Percentiles rank a stretch among this genome's conserved stretches.
phyloP scores from a whole-genome alignment of 2,329 filamentous ascomycete genomes.

The Drechslerella coelobrocha region DNA sequence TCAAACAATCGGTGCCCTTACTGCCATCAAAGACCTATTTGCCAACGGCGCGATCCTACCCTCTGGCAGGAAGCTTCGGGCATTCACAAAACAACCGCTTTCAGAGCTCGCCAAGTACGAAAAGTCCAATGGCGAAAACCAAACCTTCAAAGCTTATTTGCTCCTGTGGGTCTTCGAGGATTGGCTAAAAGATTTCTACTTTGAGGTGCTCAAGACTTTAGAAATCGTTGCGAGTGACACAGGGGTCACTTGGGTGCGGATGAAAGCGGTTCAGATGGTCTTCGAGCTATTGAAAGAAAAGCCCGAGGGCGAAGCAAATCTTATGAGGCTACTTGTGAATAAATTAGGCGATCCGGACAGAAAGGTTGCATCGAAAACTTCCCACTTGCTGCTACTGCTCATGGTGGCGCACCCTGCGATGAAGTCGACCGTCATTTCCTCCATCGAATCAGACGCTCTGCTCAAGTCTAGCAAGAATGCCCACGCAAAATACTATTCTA shows the following conservation, averaged over 20 bases:
- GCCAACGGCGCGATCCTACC: slow-evolving; percentile 87
- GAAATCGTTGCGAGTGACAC: slow-evolving; percentile 95
- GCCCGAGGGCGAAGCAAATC: slow-evolving; percentile 94
- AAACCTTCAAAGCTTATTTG: slow-evolving; percentile 76
- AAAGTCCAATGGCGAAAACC: slow-evolving; percentile 67
- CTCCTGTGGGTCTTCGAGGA: slow-evolving; percentile 92
- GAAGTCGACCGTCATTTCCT: slow-evolving; percentile 85
- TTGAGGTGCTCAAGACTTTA: slow-evolving; percentile 87
- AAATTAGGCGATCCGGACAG: slow-evolving; percentile 94
- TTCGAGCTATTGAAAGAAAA: slow-evolving; percentile 92
- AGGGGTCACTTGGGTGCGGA: slow-evolving; percentile 83
- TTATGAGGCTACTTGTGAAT: slow-evolving; percentile 89
- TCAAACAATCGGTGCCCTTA: slow-evolving; percentile 89
- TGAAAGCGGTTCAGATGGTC: slow-evolving; percentile 85
- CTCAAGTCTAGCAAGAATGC: slow-evolving; percentile 85
- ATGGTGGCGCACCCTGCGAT: slow-evolving; percentile 88
- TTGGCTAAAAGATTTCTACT: slow-evolving; percentile 92
- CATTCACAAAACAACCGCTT: slow-evolving; percentile 77
- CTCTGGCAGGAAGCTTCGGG: slow-evolving; percentile 76
- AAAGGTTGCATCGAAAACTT: slow-evolving; percentile 92
- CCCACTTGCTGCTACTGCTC: slow-evolving; percentile 90
- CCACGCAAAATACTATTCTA: slow-evolving; percentile 91
- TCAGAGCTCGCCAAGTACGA: slow-evolving; percentile 66
- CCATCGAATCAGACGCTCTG: slow-evolving; percentile 85
- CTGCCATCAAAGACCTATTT: slow-evolving; percentile 90